Evolutionary conservation across 805 yeast species (phyloP), one percentile per base, ranked within the genome.

Genomic region (Teunomyces kruisii): DNA sequence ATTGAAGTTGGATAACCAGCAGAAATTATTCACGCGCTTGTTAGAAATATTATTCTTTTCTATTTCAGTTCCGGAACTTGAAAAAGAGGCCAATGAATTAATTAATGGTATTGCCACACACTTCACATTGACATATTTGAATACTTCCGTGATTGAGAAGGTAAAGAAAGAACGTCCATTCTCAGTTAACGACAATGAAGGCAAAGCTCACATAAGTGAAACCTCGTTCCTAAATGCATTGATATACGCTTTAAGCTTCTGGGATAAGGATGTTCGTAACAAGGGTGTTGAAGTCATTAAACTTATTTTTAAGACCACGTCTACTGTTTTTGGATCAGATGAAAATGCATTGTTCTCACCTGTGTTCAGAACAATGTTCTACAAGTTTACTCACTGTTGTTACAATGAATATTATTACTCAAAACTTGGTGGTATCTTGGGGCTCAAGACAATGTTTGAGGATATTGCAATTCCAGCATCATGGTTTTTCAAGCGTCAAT

Each of bases 341-440:
- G 86, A 82, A 14, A 78, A 80, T 38, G 84, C 88, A 1, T 73
- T 85, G 47, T 77, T 80, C 43, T 86, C 88, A 44, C 88, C 96
- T 1, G 75, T 90, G 30, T 78, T 90, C 52, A 78, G 94, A 47
- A 76, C 84, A 6, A 71, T 92, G 72, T 83, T 88, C 53, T 84
- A 88, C 41, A 84, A 84, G 43, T 86, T 95, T 56, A 83, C 94
- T 36, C 99, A 95, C 58, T 79, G 88, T 37, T 91, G 98, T 66
- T 94, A 87, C 60, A 95, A 88, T 50, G 96, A 88, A 62, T 84
- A 82, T 29, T 92, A 87, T 65, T 88, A 86, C 61, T 77, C 83
- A 28, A 94, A 94, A 54, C 74, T 88, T 7, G 97, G 97, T 6
- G 97, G 98, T 32, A 83, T 92, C 31, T 58, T 87, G 22, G 98